Conservation (phyloP, 1,284 basidiomycete species). For the Tausonia pullulans region DNA sequence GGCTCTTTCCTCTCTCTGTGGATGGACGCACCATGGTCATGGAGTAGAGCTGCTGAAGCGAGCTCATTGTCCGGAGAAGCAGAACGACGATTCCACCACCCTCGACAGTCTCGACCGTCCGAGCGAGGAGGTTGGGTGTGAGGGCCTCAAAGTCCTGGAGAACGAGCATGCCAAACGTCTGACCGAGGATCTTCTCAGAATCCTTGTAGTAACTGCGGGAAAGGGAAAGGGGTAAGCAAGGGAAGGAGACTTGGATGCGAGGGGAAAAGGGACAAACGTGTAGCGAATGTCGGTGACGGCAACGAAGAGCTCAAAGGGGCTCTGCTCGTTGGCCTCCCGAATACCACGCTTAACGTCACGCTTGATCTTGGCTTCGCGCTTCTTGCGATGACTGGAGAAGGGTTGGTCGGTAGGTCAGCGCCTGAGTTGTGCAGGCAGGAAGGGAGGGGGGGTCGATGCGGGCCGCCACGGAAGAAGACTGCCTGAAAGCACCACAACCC, state of each 20-base stretch:
- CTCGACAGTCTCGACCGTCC: conserved; percentile 97
- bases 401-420: conserved; percentile 15
- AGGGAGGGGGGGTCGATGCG: no score
- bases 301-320: conserved; percentile 97
- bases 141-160: conserved; percentile 98
- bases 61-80: conserved; percentile 89
- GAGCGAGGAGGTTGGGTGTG: conserved; percentile 90
- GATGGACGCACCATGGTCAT: conserved; percentile 78
- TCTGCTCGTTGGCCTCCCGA: conserved; percentile 86
- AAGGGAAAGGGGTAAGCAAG: not conserved
- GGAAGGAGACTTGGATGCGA: not conserved
- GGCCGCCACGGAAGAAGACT: no score
- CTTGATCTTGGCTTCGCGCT: conserved; percentile 90
- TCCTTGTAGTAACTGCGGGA: conserved; percentile 69
- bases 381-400: conserved; percentile 75
- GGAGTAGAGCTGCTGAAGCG: conserved; percentile 81
- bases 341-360: conserved; percentile 86
- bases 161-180: conserved; percentile 96
- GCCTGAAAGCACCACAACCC: no score
- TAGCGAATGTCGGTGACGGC: conserved; percentile 99
- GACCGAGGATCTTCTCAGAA: conserved; percentile 88
- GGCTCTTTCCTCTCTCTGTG: not conserved
- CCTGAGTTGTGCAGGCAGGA: no score
- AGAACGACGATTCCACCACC: conserved; percentile 90
- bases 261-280: conserved; percentile 47